Base-by-base conservation (phyloP, 2,329 filamentous ascomycete species). In the Apiospora sp. region DNA sequence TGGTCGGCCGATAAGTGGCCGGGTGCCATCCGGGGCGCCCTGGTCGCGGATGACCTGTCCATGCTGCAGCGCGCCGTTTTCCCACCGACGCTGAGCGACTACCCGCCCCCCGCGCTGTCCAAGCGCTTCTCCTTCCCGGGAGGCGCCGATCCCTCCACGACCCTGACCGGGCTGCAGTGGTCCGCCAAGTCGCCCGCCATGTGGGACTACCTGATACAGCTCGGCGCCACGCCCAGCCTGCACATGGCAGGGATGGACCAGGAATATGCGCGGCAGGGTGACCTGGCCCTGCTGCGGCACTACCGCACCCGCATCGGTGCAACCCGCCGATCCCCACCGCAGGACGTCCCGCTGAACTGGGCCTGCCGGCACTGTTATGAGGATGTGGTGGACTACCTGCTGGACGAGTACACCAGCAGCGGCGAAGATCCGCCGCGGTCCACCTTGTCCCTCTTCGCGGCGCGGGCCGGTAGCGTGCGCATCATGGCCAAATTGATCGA, bases 251-350 rank as follows among this genome's bases (percentile, higher is more conserved):
- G 19, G 22, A n/a, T n/a, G 46, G 22, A 49, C 19, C n/a, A 0
- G 19, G 22, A 22, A 22, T 49, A n/a, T 1, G 7, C 19, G 6
- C 19, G n/a, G 46, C 6, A n/a, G 6, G 46, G 46, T 22, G 2
- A 27, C 49, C 49, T 51, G n/a, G n/a, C 49, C 49, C 24, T 51
- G 49, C 49, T 51, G 49, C 49, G n/a, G n/a, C n/a, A 51, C 49
- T 27, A 27, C 49, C n/a, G n/a, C n/a, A 12, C 4, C 10, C 49
- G n/a, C 49, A 13, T 24, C 49, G 49, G n/a, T n/a, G 49, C 24
- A n/a, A 12, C 8, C 46, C 8, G 10, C 7, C 1, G 49, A n/a
- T 14, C 37, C 37, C 37, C 7, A 1, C 6, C 46, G 46, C 22
- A 10, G 46, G 46, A 7, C 6, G 46, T 22, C 49, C n/a, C n/a